Evolutionary conservation across 345 rosid species (phyloP), one percentile per base, ranked within the genome.

Genomic region (Laguncularia racemosa): DNA sequence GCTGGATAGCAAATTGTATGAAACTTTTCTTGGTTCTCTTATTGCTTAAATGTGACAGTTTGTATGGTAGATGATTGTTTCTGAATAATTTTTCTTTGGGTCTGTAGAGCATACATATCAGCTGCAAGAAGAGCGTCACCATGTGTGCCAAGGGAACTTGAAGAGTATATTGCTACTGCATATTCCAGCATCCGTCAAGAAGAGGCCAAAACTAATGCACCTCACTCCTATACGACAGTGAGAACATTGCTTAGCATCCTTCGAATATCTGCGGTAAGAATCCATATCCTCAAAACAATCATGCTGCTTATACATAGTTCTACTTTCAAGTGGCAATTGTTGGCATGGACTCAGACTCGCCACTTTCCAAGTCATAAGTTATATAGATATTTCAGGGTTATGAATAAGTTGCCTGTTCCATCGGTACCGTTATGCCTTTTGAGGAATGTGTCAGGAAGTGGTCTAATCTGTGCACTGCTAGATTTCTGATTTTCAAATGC

Each of bases 161-260:
- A 89, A 72, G 99, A 93, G 71, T 93, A 89, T 53, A 77, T 87
- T 66, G 95, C 97, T 64, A 83, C 87, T 52, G 96, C 97, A 49
- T 93, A 93, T 71, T 89, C 90, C 55, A 78, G 81, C 70, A 87
- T 93, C 72, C 84, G 97, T 20, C 99, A 89, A 74, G 99, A 93
- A 75, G 99, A 93, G 78, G 95, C 97, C 16, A 82, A 76, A 74
- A 79, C 97, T 50, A 87, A 77, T 58, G 71, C 89, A 49, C 96
- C 97, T 49, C 96, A 93, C 71, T 89, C 97, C 44, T 89, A 89
- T 71, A 93, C 99, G 52, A 93, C 99, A 48, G 84, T 85, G 67
- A 76, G 99, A 73, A 89, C 97, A 51, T 77, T 89, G 60, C 96
- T 93, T 53, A 93, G 99, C 72, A 85, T 93, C 68, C 89, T 89